Conservation (phyloP, 2,329 filamentous ascomycete genomes). For the Ilyonectria mors-panacis region DNA sequence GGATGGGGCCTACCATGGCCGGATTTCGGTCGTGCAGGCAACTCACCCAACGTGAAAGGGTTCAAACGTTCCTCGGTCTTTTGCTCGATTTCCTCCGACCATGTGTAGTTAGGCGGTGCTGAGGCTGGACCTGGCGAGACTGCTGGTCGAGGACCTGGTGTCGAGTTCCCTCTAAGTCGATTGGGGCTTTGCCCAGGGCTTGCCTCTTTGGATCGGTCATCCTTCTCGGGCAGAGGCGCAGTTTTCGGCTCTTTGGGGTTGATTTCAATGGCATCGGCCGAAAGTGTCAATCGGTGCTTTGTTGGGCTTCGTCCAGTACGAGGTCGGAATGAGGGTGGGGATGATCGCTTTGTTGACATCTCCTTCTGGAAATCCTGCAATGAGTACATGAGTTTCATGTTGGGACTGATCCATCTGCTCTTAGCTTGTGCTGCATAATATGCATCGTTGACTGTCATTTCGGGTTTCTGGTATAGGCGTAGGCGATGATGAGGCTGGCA, state of each 20-base stretch:
- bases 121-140: slow-evolving; percentile 77
- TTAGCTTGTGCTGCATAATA: slow-evolving; percentile 86
- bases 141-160: slow-evolving; percentile 63
- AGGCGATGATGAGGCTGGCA: slow-evolving; percentile 88
- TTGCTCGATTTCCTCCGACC: slow-evolving; percentile 65
- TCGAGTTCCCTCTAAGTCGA: slow-evolving; percentile 68
- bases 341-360: slow-evolving; percentile 65
- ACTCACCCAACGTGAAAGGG: slow-evolving; percentile 41
- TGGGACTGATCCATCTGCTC: slow-evolving; percentile 90
- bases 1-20: slow-evolving; percentile 43
- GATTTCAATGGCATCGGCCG: slow-evolving; percentile 70
- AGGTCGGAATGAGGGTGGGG: slow-evolving; percentile 64
- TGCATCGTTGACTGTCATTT: slow-evolving; percentile 84
- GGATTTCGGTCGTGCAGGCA: slow-evolving; percentile 56
- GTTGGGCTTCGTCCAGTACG: slow-evolving; percentile 69
- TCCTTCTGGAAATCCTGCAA: slow-evolving; percentile 85
- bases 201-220: slow-evolving; percentile 59
- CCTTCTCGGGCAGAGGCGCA: slow-evolving; percentile 71
- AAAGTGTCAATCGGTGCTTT: slow-evolving; percentile 73
- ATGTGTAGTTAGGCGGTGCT: slow-evolving; percentile 75
- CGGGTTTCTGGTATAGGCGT: slow-evolving; percentile 84
- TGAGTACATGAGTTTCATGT: slow-evolving; percentile 94
- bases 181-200: slow-evolving; percentile 57
- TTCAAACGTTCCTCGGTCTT: slow-evolving; percentile 44
- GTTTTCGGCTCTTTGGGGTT: slow-evolving; percentile 71